A percentile compares a stretch with the other conserved stretches of the same genome.
phyloP scores from a whole-genome alignment of 768 basidiomycete genomes.

The Amanita phalloides region DNA sequence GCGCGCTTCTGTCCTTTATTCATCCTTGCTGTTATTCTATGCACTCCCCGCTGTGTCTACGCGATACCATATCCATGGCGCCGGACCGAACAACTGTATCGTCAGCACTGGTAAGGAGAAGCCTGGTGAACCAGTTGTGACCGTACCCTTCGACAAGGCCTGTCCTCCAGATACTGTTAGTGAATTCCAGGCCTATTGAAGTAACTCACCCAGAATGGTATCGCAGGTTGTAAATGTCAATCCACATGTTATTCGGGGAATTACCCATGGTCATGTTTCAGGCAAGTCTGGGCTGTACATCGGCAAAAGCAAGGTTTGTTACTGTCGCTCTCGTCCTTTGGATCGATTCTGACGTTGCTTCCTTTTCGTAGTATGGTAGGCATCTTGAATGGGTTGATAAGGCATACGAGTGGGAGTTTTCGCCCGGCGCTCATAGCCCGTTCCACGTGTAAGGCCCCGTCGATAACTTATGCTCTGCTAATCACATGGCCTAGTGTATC shows the following conservation, averaged over 20 bases:
- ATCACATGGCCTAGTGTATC: background rate
- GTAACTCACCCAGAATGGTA: background rate
- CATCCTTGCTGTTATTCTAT: background rate
- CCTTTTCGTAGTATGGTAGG: background rate
- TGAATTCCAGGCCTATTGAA: too few species aligned
- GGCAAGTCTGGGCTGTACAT: background rate
- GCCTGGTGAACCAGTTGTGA: background rate
- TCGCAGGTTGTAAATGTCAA: background rate
- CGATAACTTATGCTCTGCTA: background rate
- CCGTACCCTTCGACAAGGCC: background rate
- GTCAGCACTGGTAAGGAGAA: background rate
- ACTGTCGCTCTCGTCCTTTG: background rate
- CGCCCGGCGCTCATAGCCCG: background rate
- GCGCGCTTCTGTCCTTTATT: background rate
- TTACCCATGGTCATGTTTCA: background rate
- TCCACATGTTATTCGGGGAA: background rate
- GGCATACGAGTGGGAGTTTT: background rate
- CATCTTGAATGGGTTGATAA: background rate
- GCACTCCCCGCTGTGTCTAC: background rate
- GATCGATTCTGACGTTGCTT: background rate
- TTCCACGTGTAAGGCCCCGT: background rate
- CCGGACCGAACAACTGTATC: background rate
- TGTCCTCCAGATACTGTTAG: background rate
- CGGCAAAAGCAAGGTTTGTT: background rate
- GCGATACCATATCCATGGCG: background rate